These are phyloP conservation scores for Coniochaeta hoffmannii DNA, from an alignment of 2,329 filamentous ascomycete genomes.

Conservation along the genomic window DNA sequence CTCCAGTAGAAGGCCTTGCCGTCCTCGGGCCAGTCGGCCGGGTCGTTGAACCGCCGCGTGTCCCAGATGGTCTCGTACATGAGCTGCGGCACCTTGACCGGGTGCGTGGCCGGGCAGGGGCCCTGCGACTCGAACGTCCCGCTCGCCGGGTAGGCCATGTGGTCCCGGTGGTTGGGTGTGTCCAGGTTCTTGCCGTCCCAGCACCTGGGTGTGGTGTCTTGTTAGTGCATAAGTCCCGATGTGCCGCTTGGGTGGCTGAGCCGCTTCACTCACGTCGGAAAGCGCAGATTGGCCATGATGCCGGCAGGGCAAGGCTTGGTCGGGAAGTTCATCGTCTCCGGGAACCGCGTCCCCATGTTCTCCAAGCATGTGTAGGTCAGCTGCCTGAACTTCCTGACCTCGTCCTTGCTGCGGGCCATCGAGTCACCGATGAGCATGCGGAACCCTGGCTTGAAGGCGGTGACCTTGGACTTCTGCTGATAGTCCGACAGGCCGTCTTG, in stretches of 20 bases:
- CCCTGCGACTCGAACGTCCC: constrained; percentile 17
- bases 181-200: constrained; percentile 37
- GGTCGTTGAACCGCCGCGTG: constrained; percentile 22
- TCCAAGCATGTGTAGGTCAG: constrained; percentile 36
- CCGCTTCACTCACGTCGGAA: constrained; percentile 21
- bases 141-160: constrained; percentile 24
- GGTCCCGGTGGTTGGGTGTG: constrained; percentile 31
- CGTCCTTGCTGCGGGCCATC: constrained; percentile 21
- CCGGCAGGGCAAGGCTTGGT: constrained; percentile 23
- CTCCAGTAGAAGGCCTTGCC: constrained; percentile 19
- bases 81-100: constrained; percentile 27
- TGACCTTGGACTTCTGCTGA: constrained; percentile 26
- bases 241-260: not conserved
- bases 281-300: constrained; percentile 34
- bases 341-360: constrained; percentile 25
- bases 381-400: constrained; percentile 30
- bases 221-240: not conserved
- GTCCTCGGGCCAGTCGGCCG: constrained; percentile 21
- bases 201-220: constrained; percentile 21
- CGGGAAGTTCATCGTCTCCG: constrained; percentile 30
- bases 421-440: constrained; percentile 36
- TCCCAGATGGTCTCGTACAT: constrained; percentile 27
- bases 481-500: constrained; percentile 21
- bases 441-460: constrained; percentile 33
- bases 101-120: constrained; percentile 22